A percentile compares a stretch with the other conserved stretches of the same genome.
phyloP scores from a whole-genome alignment of 2,329 filamentous ascomycete species.

The Chaetomium olivaceum region DNA sequence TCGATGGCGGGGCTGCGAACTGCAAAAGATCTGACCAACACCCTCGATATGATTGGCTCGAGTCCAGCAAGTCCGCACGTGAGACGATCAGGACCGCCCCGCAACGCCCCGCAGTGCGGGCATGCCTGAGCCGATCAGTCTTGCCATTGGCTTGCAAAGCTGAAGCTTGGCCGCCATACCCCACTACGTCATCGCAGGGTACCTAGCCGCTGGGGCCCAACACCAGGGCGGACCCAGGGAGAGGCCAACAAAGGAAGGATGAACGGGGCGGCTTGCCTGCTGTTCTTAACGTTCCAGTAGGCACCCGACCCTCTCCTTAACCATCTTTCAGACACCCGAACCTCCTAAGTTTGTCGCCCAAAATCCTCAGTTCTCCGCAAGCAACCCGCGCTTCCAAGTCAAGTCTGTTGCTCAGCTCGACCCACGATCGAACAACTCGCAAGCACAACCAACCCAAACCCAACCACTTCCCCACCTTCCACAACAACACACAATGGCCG shows the following conservation, averaged over 20 bases:
- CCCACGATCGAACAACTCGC: neutral
- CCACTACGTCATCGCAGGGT: slow-evolving; percentile 28
- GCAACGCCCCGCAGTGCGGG: neutral
- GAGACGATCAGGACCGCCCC: neutral
- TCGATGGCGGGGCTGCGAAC: neutral
- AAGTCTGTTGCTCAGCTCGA: neutral
- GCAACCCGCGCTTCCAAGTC: no score
- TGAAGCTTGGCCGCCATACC: neutral
- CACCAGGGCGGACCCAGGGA: neutral
- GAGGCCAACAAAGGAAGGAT: slow-evolving; percentile 18
- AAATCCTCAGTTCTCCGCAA: neutral
- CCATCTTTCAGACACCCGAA: neutral
- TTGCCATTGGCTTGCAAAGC: neutral
- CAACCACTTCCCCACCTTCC: neutral
- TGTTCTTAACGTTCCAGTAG: neutral
- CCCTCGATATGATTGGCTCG: neutral
- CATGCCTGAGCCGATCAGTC: neutral
- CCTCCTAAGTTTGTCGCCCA: neutral
- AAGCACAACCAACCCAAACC: neutral
- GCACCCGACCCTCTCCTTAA: neutral
- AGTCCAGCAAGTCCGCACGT: no score
- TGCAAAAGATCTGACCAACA: slow-evolving; percentile 4
- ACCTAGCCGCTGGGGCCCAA: slow-evolving; percentile 13
- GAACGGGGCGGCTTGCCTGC: neutral
- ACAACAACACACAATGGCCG: slow-evolving; percentile 21